Base-by-base conservation (phyloP, 2,329 filamentous ascomycete genomes). In the Diplodia intermedia region DNA sequence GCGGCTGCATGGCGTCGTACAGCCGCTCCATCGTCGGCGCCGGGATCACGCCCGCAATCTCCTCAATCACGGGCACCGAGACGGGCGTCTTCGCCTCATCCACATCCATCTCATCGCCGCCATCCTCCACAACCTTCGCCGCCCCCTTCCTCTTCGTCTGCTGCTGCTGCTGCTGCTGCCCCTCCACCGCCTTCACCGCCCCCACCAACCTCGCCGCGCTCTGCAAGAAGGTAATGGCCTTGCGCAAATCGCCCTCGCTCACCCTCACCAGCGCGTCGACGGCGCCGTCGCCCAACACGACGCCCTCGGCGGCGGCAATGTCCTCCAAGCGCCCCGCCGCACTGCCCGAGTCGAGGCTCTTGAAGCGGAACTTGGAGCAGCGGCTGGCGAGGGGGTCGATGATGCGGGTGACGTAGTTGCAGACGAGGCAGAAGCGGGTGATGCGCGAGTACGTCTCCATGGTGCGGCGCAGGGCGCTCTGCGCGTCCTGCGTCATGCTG, bases 361-460 rank as follows among this genome's bases (percentile, higher is more conserved):
- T 99, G 86, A 99, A 99, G 38, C 95, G 86, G 78, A 99, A 99
- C 81, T 99, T 99, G 80, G 90, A 93, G 82, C 95, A 99, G 73
- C 95, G 87, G 78, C 89, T 93, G 1, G 95, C 95, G 26, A 99
- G 83, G 7, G 95, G 96, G 77, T 99, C 95, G 75, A 99, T 99
- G 77, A 99, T 99, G 69, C 95, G 86, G 3, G 95, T 98, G 55
- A 99, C 95, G 75, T 99, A 99, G 81, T 99, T 99, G 82, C 96
- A 99, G 69, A 98, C 94, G 52, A 99, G 85, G 77, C 95, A 98
- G 80, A 99, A 99, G 15, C 95, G 87, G 2, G 95, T 99, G 80
- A 98, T 97, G 75, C 93, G 94, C 79, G 88, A 92, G 80, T 98
- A 98, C 55, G 93, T 97, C 82, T 99, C 95, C 95, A 99, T 99